Evolutionary conservation across 2,329 filamentous ascomycete genomes (phyloP), one percentile per base, ranked within the genome.

Genomic region (Exophiala calicioides): DNA sequence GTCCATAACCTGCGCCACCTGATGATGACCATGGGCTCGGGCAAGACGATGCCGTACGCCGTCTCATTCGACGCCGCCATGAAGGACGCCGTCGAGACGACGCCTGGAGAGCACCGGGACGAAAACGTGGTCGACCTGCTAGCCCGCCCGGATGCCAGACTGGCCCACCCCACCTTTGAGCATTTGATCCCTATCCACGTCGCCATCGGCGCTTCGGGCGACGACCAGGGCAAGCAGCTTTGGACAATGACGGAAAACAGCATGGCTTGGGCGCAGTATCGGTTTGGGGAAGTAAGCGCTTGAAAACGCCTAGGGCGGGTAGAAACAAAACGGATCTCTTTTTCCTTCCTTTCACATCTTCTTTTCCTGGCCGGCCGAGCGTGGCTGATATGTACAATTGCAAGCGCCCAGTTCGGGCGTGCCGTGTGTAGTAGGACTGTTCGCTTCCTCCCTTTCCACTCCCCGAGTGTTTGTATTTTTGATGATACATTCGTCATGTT

Each of bases 351-450:
- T 50, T 32, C 52, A 60, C 58, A 52, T 62, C 64, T n/a, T 66
- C 68, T 66, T 83, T 81, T 43, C 85, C 82, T 52, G 87, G 66
- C 39, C 73, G 71, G 45, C 81, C 79, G 57, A 88, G 76, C 66
- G 79, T 81, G 56, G 80, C 78, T 69, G 86, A 84, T 54, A 88
- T 86, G 58, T 82, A 78, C 67, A 85, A 80, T 65, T 85, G 82
- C 59, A 82, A 78, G 61, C 88, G 68, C 53, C 82, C 82, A 84
- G 55, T 30, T 21, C 49, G n/a, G n/a, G n/a, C n/a, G n/a, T n/a
- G n/a, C n/a, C n/a, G n/a, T n/a, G n/a, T n/a, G n/a, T n/a, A n/a
- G n/a, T n/a, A n/a, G n/a, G n/a, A n/a, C n/a, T n/a, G n/a, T n/a
- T n/a, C n/a, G n/a, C n/a, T n/a, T n/a, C n/a, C n/a, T n/a, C n/a